Percentiles rank a stretch among this genome's conserved stretches.
Evolutionary conservation across 257 asterid species (phyloP).

Genomic region (Asclepias syriaca): DNA sequence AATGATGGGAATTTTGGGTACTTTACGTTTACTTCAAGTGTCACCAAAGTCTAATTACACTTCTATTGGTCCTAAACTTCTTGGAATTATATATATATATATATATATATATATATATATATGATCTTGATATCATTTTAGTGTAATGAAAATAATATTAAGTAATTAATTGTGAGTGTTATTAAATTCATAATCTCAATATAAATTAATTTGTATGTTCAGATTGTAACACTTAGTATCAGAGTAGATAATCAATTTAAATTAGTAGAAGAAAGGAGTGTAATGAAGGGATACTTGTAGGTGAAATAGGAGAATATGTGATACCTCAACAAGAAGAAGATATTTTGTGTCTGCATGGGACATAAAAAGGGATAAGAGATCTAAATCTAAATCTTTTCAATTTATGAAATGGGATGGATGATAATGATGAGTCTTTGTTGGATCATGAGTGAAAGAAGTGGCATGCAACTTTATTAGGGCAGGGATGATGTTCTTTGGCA

Average conservation of each 20-base stretch:
- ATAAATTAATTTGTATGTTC: too few relatives aligned
- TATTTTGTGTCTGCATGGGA: background rate
- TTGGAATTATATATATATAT: background rate
- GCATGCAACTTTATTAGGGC: background rate
- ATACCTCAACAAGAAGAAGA: background rate
- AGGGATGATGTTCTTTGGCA: background rate
- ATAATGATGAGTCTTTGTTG: background rate
- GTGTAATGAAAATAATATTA: too few relatives aligned
- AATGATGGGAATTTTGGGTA: background rate
- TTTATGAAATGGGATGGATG: background rate
- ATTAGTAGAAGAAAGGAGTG: too few relatives aligned
- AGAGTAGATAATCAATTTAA: too few relatives aligned
- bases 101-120: too few relatives aligned
- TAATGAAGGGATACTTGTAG: too few relatives aligned
- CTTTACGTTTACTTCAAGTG: conserved; percentile 16
- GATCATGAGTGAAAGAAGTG: background rate
- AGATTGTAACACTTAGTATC: too few relatives aligned
- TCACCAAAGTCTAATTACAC: conserved; percentile 6
- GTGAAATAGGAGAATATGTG: background rate
- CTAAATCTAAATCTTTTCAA: background rate
- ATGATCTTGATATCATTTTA: too few relatives aligned
- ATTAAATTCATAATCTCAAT: too few relatives aligned
- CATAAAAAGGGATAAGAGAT: background rate
- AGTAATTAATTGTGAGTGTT: too few relatives aligned
- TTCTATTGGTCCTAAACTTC: conserved; percentile 1